These are phyloP conservation scores for Cladorrhinum sp. DNA, from an alignment of 2,329 filamentous ascomycete genomes.

Conservation along the genomic window DNA sequence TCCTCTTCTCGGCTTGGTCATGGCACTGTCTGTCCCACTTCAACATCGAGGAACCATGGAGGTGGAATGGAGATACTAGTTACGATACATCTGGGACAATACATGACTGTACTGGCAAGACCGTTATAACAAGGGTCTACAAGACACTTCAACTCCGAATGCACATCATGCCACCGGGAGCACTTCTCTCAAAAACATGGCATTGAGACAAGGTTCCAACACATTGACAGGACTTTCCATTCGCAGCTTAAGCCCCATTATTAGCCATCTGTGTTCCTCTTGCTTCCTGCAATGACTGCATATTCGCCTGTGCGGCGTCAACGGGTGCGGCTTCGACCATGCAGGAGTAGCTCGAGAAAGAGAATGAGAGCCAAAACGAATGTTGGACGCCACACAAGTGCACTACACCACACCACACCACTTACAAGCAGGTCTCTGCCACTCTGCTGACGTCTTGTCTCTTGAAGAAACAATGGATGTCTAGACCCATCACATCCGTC, in stretches of 20 bases:
- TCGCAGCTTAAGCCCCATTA: not conserved
- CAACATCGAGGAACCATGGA: not conserved
- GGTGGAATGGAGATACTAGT: not conserved
- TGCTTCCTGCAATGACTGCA: constrained; percentile 17
- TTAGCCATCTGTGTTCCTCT: constrained; percentile 4
- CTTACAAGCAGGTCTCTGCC: not conserved
- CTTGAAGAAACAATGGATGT: not conserved
- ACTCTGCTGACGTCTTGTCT: not conserved
- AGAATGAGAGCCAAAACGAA: not conserved
- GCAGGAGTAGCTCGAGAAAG: not conserved
- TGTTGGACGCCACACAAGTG: not conserved
- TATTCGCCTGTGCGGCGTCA: constrained; percentile 12
- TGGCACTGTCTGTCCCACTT: not conserved
- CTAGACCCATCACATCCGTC: not conserved
- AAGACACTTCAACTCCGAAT: constrained; percentile 20
- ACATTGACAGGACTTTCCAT: constrained; percentile 1
- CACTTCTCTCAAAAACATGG: constrained; percentile 13
- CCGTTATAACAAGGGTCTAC: constrained; percentile 3
- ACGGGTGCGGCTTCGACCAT: constrained; percentile 17
- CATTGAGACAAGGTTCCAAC: not conserved
- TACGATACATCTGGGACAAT: not conserved
- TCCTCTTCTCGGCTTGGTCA: not conserved
- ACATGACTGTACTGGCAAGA: not conserved
- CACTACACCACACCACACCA: not conserved
- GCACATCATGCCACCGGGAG: constrained; percentile 20